Conservation (phyloP, 257 asterid genomes). For the Petunia secreta region DNA sequence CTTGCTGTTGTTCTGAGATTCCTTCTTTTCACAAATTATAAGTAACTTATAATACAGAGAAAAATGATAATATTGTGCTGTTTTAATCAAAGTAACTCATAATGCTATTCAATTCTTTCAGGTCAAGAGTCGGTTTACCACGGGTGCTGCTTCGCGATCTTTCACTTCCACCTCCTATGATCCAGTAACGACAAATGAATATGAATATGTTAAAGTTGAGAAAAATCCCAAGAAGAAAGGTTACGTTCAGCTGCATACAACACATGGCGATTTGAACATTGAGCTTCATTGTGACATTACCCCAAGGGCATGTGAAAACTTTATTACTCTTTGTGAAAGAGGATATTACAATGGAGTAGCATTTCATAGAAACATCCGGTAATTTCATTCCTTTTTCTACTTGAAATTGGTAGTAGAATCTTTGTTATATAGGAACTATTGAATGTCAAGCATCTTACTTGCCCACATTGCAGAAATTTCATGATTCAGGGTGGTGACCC, state of each 20-base stretch:
- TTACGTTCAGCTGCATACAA: constrained; percentile 80
- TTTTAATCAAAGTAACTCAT: constrained; percentile 25
- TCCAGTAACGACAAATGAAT: constrained; percentile 87
- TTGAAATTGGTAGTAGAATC: background rate
- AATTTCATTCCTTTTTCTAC: constrained; percentile 24
- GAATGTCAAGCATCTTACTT: constrained; percentile 22
- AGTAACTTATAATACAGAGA: background rate
- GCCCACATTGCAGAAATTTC: constrained; percentile 66
- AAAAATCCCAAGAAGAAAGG: constrained; percentile 94
- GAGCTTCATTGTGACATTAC: constrained; percentile 96
- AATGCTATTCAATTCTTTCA: constrained; percentile 39
- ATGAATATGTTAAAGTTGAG: constrained; percentile 91
- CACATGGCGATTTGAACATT: constrained; percentile 95
- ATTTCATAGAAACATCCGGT: constrained; percentile 94
- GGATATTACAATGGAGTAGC: constrained; percentile 90
- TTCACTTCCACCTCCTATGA: constrained; percentile 94
- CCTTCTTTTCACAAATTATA: background rate
- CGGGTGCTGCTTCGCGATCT: constrained; percentile 97
- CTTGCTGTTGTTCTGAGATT: background rate
- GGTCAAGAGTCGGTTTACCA: constrained; percentile 94
- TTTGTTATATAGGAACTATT: constrained; percentile 4
- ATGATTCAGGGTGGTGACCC: constrained; percentile 99
- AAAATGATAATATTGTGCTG: background rate
- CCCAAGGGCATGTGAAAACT: constrained; percentile 93
- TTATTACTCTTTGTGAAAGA: constrained; percentile 78